These are phyloP conservation scores for Closterium sp. DNA, from an alignment of 139 green algal genomes.

Conservation along the genomic window DNA sequence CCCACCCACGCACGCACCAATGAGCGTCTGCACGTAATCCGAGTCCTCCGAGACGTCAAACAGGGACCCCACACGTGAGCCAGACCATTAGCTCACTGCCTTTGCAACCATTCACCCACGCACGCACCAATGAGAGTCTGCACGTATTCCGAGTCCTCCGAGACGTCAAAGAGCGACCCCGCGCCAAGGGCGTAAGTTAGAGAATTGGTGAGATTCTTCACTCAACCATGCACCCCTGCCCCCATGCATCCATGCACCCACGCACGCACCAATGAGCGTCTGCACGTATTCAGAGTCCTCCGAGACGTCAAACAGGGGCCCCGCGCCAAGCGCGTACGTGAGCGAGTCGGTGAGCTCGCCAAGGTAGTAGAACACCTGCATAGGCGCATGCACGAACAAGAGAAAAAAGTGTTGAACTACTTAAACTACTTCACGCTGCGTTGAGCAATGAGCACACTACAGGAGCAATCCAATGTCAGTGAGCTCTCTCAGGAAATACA, in stretches of 20 bases:
- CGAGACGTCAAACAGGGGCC: conserved; percentile 93
- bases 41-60: conserved; percentile 87
- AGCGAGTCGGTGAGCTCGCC: conserved; percentile 90
- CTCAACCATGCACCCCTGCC: too few species aligned
- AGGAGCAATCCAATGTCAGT: too few species aligned
- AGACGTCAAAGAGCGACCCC: conserved; percentile 87
- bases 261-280: conserved; percentile 80
- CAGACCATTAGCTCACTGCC: too few species aligned
- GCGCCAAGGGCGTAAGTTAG: conserved; percentile 91
- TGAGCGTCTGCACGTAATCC: conserved; percentile 93
- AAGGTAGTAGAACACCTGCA: conserved; percentile 98
- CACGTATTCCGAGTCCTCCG: conserved; percentile 85
- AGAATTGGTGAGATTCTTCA: conserved; percentile 91
- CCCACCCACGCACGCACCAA: conserved; percentile 66
- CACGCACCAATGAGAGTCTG: conserved; percentile 85
- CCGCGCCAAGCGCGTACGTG: too few species aligned
- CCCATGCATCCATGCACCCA: conserved; percentile 17
- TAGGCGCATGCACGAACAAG: neutral
- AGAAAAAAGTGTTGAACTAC: neutral
- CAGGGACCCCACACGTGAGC: conserved; percentile 67
- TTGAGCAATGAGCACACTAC: too few species aligned
- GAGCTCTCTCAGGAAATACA: too few species aligned
- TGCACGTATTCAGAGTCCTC: conserved; percentile 89
- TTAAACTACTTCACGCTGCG: too few species aligned
- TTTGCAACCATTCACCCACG: neutral